These are phyloP conservation scores for Clitopilus hobsonii DNA, from an alignment of 768 basidiomycete species.

Conservation along the genomic window DNA sequence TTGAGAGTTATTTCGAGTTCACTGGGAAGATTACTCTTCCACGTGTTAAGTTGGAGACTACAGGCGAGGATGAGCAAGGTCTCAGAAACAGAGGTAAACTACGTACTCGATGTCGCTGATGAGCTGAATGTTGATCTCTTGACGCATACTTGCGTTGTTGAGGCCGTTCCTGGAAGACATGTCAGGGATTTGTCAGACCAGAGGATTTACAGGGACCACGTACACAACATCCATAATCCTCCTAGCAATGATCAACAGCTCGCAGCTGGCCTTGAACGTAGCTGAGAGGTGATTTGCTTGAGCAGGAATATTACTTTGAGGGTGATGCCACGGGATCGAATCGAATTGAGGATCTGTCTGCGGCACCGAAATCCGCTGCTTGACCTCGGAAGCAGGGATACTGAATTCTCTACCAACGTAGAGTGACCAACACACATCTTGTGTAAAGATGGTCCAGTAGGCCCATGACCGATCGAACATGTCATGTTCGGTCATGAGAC, in stretches of 20 bases:
- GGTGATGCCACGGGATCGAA: conserved; percentile 39
- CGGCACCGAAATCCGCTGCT: conserved; percentile 37
- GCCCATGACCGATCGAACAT: conserved; percentile 57
- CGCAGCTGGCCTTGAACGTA: conserved; percentile 44
- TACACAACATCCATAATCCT: conserved; percentile 55
- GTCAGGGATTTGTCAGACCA: neutral
- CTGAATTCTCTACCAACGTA: conserved; percentile 63
- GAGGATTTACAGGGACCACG: conserved; percentile 14
- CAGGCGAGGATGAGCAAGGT: neutral
- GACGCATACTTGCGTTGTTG: conserved; percentile 31
- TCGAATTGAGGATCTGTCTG: conserved; percentile 48
- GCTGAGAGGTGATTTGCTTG: conserved; percentile 40
- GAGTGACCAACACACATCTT: conserved; percentile 62
- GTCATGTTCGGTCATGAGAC: conserved; percentile 46
- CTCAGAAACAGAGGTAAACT: neutral
- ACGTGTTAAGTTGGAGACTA: conserved; percentile 43
- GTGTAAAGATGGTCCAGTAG: conserved; percentile 54
- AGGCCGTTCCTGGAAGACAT: conserved; percentile 30
- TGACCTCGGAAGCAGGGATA: conserved; percentile 32
- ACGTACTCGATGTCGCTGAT: conserved; percentile 53
- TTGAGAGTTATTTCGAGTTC: conserved; percentile 48
- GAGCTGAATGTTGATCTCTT: conserved; percentile 37
- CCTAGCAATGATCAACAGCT: conserved; percentile 43
- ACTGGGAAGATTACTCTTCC: conserved; percentile 39
- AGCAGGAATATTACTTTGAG: conserved; percentile 30